Base-by-base conservation (phyloP, 1,284 basidiomycete species). In the Exsudoporus floridanus region DNA sequence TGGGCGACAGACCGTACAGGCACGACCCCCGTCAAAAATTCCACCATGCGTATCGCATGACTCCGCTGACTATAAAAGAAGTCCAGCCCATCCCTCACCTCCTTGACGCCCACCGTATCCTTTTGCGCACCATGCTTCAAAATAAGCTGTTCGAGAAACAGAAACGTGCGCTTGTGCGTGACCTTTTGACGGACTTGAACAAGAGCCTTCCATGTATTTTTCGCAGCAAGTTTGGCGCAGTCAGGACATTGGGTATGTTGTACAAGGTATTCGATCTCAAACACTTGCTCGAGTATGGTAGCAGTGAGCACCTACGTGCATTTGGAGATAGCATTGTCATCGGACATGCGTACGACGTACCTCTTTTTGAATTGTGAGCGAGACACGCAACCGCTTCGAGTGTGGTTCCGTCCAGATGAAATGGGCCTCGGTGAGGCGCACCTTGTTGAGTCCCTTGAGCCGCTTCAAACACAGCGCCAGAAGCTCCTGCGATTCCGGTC, bases 391-490 rank as follows among this genome's bases (percentile, higher is more conserved):
- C 46, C 97, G 83, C 70, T 96, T 96, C 47, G 91, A 94, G 74
- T 99, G 96, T 2, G 96, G 96, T 69, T 99, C 97, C 9, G 96
- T 99, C 96, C 97, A 99, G 67, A 99, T 94, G 71, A 99, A 99
- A 59, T 94, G 92, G 0, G 96, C 96, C 60, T 99, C 96, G 34
- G 97, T 97, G 39, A 99, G 75, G 31, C 96, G 90, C 48, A 99
- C 94, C 77, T 94, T 96, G 65, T 86, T 89, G 31, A 99, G 78
- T 23, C 95, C 92, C 64, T 97, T 96, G 66, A 98, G 85, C 73
- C 95, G 97, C 71, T 93, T 94, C 54, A 98, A 74, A 69, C 92
- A 94, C 49, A 94, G 84, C 2, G 92, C 88, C 39, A 99, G 80
- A 31, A 99, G 80, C 70, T 99, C 95, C 54, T 96, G 78, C 1